Base-by-base conservation (phyloP, 148 eudicot species). In the Fallopia convolvulus region DNA sequence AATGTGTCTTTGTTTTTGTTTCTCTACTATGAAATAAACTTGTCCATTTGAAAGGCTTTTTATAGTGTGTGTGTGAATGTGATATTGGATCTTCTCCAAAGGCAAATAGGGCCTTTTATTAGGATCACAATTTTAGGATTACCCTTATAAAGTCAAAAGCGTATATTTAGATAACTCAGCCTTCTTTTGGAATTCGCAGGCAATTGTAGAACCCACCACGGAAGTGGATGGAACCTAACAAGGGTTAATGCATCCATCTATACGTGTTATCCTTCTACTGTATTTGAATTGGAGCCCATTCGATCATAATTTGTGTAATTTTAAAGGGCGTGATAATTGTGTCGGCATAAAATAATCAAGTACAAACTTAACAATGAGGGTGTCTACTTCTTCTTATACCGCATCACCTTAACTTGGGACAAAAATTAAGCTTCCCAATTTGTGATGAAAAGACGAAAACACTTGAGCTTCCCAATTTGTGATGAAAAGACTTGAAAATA, bases 161-260 rank as follows among this genome's bases (percentile, higher is more conserved):
- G 30, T 26, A 26, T 26, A 26, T 26, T 61, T 26, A 61, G 21
- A 61, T 20, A 61, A 74, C 49, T 72, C 80, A 74, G 8, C 42
- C 5, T 26, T 32, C 65, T 63, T 73, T 80, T 84, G 80, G 82
- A 61, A 33, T 52, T 65, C 0, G 4, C 4, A 26, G 50, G 71
- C 72, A 75, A 47, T 26, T 26, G 77, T 39, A 56, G 74, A 56
- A 77, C 79, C 83, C 81, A 77, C 81, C 55, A 80, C 11, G 53
- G 26, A 77, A 76, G 74, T 83, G 85, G 85, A 74, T 23, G 48
- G 20, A 9, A 72, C 30, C 50, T 14, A 42, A 42, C 46, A 44
- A 44, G 17, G 15, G 12, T 11, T 48, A 17, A 36, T 10, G 26
- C 30, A 40, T 11, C 21, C 32, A 44, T 44, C 47, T 44, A 44